Evolutionary conservation across 2,329 filamentous ascomycete species (phyloP), one percentile per base, ranked within the genome.

Genomic region (Chaetomium strumarium): DNA sequence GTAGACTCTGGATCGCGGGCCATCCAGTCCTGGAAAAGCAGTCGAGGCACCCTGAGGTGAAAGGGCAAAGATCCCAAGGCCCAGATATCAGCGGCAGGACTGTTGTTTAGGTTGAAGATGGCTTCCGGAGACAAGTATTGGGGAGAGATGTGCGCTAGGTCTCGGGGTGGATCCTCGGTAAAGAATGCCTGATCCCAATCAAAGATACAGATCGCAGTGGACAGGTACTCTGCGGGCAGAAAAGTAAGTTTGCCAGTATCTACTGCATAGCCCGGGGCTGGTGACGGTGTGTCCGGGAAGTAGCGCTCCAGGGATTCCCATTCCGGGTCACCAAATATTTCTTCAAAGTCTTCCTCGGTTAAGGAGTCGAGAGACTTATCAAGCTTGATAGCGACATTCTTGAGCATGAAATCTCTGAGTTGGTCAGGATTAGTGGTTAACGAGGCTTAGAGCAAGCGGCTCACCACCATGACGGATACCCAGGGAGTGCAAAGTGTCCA

Each of bases 21-120:
- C 17, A 16, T 8, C n/a, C 19, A n/a, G 44, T 46, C 19, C 34
- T 16, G 34, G n/a, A 46, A 46, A 5, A 38, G 34, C 6, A 5
- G 1, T 14, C 29, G 12, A 30, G 44, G 14, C 7, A 12, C 10
- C 30, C 29, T 48, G 30, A 49, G 2, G 1, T 29, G 13, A 29
- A 19, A 49, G 2, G 43, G 12, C 2, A 49, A 16, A 19, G 30
- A 42, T 13, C 46, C 46, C 14, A 49, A 17, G 14, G 46, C 46
- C 46, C 39, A 49, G 3, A 49, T 19, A 16, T 49, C 46, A 16
- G 38, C 31, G 1, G 46, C 10, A 3, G 46, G 46, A 40, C 61
- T 61, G 55, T 64, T 65, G 51, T 62, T 65, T 29, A 66, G 51
- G 58, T 66, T 65, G 57, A 66, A 50, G 50, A 66, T 49, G 1